phyloP scores from a whole-genome alignment of 345 rosid species.

The Pugionium dolabratum region DNA sequence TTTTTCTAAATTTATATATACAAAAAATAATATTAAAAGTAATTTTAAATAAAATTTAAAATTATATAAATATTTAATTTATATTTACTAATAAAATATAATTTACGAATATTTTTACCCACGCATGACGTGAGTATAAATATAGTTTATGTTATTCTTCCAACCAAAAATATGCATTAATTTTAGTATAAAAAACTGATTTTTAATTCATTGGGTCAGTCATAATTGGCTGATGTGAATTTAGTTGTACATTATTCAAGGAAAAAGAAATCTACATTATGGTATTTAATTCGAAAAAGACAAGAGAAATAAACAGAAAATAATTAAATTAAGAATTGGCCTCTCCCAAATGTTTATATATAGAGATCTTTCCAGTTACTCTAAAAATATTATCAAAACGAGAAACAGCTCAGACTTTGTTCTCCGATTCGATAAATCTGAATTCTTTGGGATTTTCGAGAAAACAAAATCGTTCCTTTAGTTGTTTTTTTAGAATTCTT shows the following conservation, averaged over 20 bases:
- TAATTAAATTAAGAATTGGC: slow-evolving; percentile 18
- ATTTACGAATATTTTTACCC: too few species aligned
- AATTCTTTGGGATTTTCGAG: neutral
- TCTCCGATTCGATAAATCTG: neutral
- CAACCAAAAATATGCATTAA: too few species aligned
- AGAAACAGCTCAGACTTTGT: slow-evolving; percentile 20
- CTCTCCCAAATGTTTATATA: slow-evolving; percentile 37
- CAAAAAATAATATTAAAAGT: too few species aligned
- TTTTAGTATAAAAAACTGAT: too few species aligned
- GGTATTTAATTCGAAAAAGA: slow-evolving; percentile 18
- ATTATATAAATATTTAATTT: too few species aligned
- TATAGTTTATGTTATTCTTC: too few species aligned
- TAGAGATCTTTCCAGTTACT: slow-evolving; percentile 33
- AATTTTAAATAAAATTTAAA: too few species aligned
- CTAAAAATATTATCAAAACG: slow-evolving; percentile 21
- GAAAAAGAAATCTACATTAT: slow-evolving; percentile 20
- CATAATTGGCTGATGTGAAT: neutral
- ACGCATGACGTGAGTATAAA: too few species aligned
- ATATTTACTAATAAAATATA: too few species aligned
- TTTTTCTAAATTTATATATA: too few species aligned
- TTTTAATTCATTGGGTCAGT: too few species aligned
- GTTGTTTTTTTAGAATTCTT: slow-evolving; percentile 3
- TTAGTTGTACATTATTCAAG: neutral
- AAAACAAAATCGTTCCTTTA: neutral
- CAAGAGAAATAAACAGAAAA: neutral